Evolutionary conservation across 768 basidiomycete genomes (phyloP).

Genomic region (Dentipellis sp.): DNA sequence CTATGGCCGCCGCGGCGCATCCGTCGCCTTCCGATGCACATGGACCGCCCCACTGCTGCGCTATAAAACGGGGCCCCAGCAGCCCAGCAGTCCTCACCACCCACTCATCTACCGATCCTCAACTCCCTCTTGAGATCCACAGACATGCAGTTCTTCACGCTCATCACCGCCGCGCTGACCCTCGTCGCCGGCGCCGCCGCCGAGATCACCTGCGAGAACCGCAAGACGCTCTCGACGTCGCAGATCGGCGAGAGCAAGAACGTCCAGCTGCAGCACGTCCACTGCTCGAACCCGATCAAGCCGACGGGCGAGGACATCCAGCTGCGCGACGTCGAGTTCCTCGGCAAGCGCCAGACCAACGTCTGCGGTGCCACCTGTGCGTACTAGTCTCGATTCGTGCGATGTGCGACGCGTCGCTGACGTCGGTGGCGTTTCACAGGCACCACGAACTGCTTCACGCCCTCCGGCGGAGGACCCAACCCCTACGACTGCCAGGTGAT

Average conservation of each 20-base stretch:
- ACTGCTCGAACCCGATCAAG: not conserved
- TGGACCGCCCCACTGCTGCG: too few species aligned
- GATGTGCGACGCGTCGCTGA: not conserved
- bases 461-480: conserved; percentile 37
- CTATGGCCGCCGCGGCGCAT: too few species aligned
- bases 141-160: not conserved
- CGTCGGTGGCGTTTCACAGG: not conserved
- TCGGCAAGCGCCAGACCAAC: not conserved
- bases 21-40: too few species aligned
- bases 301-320: not conserved
- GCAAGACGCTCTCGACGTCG: not conserved
- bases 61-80: too few species aligned
- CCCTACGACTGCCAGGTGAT: conserved; percentile 41
- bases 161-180: not conserved
- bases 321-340: not conserved
- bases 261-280: not conserved
- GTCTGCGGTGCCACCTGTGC: not conserved
- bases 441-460: conserved; percentile 34
- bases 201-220: not conserved
- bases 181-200: not conserved
- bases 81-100: too few species aligned
- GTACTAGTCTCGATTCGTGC: not conserved
- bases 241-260: not conserved
- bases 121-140: too few species aligned
- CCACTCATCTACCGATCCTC: too few species aligned